These are phyloP conservation scores for Brasenia schreberi DNA, from an alignment of 164 flowering plant species.

Conservation along the genomic window DNA sequence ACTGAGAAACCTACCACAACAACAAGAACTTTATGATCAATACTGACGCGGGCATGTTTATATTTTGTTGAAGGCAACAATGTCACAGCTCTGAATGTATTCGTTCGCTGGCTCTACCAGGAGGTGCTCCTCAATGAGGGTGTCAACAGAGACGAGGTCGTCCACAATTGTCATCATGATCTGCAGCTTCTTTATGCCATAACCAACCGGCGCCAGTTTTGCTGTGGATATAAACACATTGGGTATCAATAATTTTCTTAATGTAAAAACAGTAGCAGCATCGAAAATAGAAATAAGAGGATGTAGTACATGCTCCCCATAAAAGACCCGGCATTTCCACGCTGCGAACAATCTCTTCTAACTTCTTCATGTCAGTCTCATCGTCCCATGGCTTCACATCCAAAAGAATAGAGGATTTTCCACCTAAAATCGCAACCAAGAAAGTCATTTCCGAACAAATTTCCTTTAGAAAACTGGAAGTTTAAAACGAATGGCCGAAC, in stretches of 20 bases:
- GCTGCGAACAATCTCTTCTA: conserved; percentile 79
- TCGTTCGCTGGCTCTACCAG: conserved; percentile 67
- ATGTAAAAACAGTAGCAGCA: neutral
- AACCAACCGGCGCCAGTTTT: conserved; percentile 78
- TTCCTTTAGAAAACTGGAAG: no score
- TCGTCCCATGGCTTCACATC: conserved; percentile 99
- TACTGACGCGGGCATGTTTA: neutral
- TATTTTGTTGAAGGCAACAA: conserved; percentile 96
- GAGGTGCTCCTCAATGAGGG: conserved; percentile 65
- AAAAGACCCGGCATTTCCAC: conserved; percentile 67
- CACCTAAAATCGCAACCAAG: conserved; percentile 30
- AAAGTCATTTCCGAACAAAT: neutral
- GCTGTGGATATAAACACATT: conserved; percentile 34
- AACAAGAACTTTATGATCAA: no score
- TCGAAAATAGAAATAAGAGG: neutral
- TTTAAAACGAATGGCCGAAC: no score
- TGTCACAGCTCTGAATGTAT: conserved; percentile 84
- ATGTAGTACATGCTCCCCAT: conserved; percentile 44
- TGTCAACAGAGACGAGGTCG: conserved; percentile 88
- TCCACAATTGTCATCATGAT: conserved; percentile 91
- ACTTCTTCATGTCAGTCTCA: conserved; percentile 96
- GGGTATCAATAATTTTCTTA: neutral
- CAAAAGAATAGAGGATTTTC: conserved; percentile 91
- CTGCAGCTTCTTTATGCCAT: conserved; percentile 84
- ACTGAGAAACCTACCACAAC: no score